phyloP scores from a whole-genome alignment of 2,329 filamentous ascomycete genomes.

The Cordyceps fumosorosea region DNA sequence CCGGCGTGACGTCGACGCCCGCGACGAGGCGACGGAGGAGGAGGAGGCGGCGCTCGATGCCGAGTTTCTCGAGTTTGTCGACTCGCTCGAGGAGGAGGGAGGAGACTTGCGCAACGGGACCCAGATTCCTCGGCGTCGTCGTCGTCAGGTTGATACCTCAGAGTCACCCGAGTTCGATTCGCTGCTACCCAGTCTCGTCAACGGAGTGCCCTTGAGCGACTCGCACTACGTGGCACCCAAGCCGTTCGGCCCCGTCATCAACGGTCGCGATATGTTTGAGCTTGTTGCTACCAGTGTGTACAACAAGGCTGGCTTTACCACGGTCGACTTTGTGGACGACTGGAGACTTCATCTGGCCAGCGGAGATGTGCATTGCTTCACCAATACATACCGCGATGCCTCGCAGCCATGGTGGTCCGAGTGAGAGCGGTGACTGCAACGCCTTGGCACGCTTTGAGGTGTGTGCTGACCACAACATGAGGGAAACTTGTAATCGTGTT shows the following conservation, averaged over 20 bases:
- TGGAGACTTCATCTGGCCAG: not conserved
- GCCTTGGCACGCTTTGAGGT: too few species aligned
- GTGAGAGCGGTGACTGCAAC: not conserved
- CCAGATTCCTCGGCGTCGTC: not conserved
- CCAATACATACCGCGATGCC: not conserved
- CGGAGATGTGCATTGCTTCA: not conserved
- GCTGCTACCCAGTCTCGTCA: not conserved
- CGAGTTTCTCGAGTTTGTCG: not conserved
- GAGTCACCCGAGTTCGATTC: not conserved
- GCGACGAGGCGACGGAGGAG: not conserved
- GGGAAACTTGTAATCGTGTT: too few species aligned
- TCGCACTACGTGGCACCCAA: not conserved
- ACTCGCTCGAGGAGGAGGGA: not conserved
- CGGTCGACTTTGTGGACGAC: not conserved
- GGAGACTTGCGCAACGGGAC: not conserved
- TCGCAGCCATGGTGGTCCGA: not conserved
- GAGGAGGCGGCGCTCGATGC: not conserved
- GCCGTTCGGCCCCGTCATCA: not conserved
- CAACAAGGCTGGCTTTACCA: not conserved
- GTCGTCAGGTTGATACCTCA: not conserved
- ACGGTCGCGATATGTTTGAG: not conserved
- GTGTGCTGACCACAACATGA: too few species aligned
- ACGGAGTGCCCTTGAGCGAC: not conserved
- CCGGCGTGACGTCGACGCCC: not conserved
- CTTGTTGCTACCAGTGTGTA: not conserved